Base-by-base conservation (phyloP, 2,329 filamentous ascomycete species). In the Westerdykella ornata region DNA sequence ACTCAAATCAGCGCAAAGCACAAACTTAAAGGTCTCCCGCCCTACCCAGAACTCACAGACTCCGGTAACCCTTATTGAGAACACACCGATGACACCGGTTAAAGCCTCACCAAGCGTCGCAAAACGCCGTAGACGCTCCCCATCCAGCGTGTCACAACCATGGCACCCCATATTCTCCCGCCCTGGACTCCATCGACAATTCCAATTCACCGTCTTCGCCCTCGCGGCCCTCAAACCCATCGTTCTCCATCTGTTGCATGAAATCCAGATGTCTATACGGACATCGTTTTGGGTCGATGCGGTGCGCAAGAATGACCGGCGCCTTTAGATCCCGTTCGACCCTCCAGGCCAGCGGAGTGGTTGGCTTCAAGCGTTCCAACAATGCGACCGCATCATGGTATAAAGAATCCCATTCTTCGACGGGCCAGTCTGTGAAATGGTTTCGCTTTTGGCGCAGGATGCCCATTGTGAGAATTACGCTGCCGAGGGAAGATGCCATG, bases 181-280 rank as follows among this genome's bases (percentile, higher is more conserved):
- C 31, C 7, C 16, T 39, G 15, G 26, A 19, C 11, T 36, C 33
- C 3, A 42, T 18, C 14, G 44, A 41, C n/a, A 41, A 44, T 17
- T 32, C 36, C 40, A 16, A 36, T 39, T 38, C 33, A 15, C 16
- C 37, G 14, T 36, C 32, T 3, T 15, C 17, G 30, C 17, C 12
- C 13, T 35, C 34, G 13, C 20, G 37, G 13, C 28, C 32, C 19
- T 22, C 16, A 7, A 17, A 19, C 19, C 29, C 8, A 6, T 26
- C 18, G 35, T 6, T 4, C 42, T 3, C 34, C 18, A 14, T 38
- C 32, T 52, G 49, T 17, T 46, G 44, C 22, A 44, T 42, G 32
- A 49, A 53, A 37, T 52, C 53, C n/a, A 54, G 14, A 6, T 44
- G 40, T n/a, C 33, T 40, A 18, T 62, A 62, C 2, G 59, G 59